These are phyloP conservation scores for Arthrobotrys pseudoclavata DNA, from an alignment of 2,329 filamentous ascomycete genomes.

Conservation along the genomic window DNA sequence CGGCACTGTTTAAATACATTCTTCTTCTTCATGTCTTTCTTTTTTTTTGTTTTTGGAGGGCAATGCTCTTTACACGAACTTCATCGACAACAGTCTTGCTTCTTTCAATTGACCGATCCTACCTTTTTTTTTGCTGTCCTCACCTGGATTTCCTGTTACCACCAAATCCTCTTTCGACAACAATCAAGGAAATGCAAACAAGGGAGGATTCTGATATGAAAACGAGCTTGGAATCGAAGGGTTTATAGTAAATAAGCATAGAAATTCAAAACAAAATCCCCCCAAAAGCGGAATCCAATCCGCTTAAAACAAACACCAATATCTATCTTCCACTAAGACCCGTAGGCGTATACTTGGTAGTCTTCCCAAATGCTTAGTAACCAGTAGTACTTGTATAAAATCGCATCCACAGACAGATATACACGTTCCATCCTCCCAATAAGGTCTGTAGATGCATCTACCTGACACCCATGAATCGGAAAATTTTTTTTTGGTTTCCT, in stretches of 20 bases:
- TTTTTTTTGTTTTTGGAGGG: constrained; percentile 16
- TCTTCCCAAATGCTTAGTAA: not conserved
- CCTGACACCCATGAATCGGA: constrained; percentile 6
- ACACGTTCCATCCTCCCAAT: constrained; percentile 14
- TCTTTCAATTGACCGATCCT: constrained; percentile 1
- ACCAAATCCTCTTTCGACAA: not conserved
- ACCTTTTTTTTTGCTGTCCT: not conserved
- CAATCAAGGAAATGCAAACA: not conserved
- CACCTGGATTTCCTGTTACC: not conserved
- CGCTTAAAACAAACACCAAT: not conserved
- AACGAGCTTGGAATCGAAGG: constrained; percentile 11
- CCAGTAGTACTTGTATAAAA: not conserved
- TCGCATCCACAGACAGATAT: not conserved
- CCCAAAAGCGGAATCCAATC: not conserved
- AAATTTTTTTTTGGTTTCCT: not conserved
- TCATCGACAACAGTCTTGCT: not conserved
- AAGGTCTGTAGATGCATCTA: constrained; percentile 30
- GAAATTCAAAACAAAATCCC: constrained; percentile 26
- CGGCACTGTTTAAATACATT: constrained; percentile 39
- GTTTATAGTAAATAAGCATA: constrained; percentile 19
- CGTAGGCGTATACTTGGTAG: not conserved
- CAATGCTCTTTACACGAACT: not conserved
- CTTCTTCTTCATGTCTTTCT: not conserved
- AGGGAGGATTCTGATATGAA: constrained; percentile 7
- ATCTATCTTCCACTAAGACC: not conserved